Percentiles rank a stretch among this genome's conserved stretches.
phyloP scores from a whole-genome alignment of 768 basidiomycete genomes.

The Leccinum longicurvipes region DNA sequence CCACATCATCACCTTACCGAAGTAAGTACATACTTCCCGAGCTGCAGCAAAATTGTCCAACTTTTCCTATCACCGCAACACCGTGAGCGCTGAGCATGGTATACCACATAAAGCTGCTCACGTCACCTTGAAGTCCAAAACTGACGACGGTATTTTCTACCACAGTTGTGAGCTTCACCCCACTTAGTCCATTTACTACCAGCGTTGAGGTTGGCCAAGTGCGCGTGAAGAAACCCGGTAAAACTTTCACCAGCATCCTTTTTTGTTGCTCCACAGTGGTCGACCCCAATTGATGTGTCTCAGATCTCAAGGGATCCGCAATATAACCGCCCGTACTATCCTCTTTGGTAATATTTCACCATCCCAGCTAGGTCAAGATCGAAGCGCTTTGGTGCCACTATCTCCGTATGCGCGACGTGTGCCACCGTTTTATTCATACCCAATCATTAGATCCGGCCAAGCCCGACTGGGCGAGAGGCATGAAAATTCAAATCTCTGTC shows the following conservation, averaged over 20 bases:
- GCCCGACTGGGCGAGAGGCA: slow-evolving; percentile 35
- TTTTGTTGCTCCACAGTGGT: not conserved
- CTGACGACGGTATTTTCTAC: slow-evolving; percentile 18
- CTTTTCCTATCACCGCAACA: not conserved
- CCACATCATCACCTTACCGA: not conserved
- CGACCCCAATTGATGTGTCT: not conserved
- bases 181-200: slow-evolving; percentile 5
- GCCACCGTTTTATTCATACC: slow-evolving; percentile 49
- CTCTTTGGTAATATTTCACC: slow-evolving; percentile 52
- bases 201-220: too few relatives aligned
- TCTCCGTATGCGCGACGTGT: slow-evolving; percentile 57
- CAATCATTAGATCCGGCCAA: slow-evolving; percentile 35
- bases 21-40: not conserved
- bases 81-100: not conserved
- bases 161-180: slow-evolving; percentile 39
- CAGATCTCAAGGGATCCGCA: slow-evolving; percentile 35
- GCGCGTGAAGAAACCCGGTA: slow-evolving; percentile 50
- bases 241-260: slow-evolving; percentile 52
- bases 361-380: slow-evolving; percentile 14
- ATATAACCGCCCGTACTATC: slow-evolving; percentile 49
- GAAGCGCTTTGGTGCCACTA: slow-evolving; percentile 40
- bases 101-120: slow-evolving; percentile 21
- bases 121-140: slow-evolving; percentile 13
- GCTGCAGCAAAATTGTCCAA: not conserved
- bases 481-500: slow-evolving; percentile 34